Base-by-base conservation (phyloP, 192 early-diverging fungal genomes). In the Coemansia sp. region DNA sequence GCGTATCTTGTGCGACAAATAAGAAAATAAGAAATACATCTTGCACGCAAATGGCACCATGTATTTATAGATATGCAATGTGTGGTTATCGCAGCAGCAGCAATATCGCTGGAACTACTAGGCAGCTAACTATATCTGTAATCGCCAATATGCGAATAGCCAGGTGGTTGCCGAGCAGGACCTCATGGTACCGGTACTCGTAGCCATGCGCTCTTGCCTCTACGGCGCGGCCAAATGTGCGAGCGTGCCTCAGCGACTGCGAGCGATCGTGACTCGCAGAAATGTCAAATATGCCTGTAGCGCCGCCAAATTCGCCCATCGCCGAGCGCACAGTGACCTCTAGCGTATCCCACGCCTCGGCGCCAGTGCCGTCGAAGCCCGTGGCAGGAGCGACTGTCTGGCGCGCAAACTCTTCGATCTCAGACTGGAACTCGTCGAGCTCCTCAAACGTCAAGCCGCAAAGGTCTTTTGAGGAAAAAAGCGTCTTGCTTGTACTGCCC, bases 271-370 rank as follows among this genome's bases (percentile, higher is more conserved):
- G n/a, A 22, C 35, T 58, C 10, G 17, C 19, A 5, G 62, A 46
- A 40, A 86, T 81, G 62, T 90, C 89, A 54, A 90, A 86, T 43
- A 90, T 65, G 32, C 89, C 89, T 1, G 89, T 70, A 37, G 84
- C 85, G 17, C 89, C 89, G 17, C 72, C 73, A 63, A 72, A 88
- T 27, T 64, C 86, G 36, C 86, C 89, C 89, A 90, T 90, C 25
- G 84, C 68, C 19, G 89, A 88, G 38, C 89, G 77, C 53, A 86
- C 85, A 1, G 89, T 90, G 14, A 87, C 60, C 58, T 90, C 89
- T 2, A 85, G 72, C 1, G 79, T 70, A 2, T 68, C n/a, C 57
- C 67, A 75, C 17, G 51, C 31, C 29, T 47, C 43, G 1, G 57
- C 51, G 15, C 35, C 38, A 17, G 38, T 54, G 1, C 62, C 56